These are phyloP conservation scores for Paraphaeosphaeria minitans DNA, from an alignment of 2,329 filamentous ascomycete genomes.

Conservation along the genomic window DNA sequence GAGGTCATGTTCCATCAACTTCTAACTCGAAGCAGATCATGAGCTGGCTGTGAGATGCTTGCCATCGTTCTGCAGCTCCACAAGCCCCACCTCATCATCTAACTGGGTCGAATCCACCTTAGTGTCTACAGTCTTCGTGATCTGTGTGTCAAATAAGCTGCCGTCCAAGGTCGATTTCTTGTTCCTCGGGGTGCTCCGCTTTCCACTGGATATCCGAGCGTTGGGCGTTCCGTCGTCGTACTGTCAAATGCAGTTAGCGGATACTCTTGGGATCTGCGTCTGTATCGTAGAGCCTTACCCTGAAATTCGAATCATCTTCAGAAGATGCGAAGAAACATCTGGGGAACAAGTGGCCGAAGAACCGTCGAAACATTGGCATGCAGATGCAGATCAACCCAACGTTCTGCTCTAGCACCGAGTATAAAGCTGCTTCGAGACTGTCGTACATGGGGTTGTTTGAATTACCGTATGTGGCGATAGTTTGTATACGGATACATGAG, in stretches of 20 bases:
- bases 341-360: conserved; percentile 41
- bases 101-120: neutral
- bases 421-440: conserved; percentile 22
- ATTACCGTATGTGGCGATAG: conserved; percentile 48
- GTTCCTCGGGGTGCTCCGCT: neutral
- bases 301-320: conserved; percentile 1
- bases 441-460: conserved; percentile 48
- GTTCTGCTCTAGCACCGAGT: conserved; percentile 21
- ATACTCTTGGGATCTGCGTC: no score
- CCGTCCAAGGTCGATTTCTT: neutral
- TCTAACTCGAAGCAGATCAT: neutral
- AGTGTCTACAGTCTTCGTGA: conserved; percentile 1
- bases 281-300: neutral
- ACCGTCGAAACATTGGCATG: conserved; percentile 25
- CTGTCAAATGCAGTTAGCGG: neutral
- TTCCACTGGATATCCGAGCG: neutral
- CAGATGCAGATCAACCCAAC: conserved; percentile 26
- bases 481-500: conserved; percentile 48
- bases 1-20: neutral
- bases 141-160: conserved; percentile 1
- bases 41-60: neutral
- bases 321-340: conserved; percentile 14
- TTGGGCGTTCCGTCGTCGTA: neutral
- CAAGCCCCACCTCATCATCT: conserved; percentile 3
- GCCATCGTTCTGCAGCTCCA: conserved; percentile 1